A percentile compares a stretch with the other conserved stretches of the same genome.
Evolutionary conservation across 148 eudicot genomes (phyloP).

Genomic region (Rhododendron molle): DNA sequence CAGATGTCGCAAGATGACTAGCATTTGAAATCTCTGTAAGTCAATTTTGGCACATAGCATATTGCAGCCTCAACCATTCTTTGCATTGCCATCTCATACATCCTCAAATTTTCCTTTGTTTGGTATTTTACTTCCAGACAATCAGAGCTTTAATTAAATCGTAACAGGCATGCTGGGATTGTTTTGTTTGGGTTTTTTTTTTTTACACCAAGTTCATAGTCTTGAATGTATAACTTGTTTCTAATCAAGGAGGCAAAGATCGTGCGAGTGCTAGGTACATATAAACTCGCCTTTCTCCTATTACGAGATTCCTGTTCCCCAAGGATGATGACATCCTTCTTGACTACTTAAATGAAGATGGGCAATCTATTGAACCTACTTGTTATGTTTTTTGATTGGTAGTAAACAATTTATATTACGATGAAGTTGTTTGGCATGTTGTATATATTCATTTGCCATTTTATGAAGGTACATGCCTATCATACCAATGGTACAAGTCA

Average conservation of each 20-base stretch:
- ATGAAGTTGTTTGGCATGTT: neutral
- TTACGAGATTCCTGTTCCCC: constrained; percentile 65
- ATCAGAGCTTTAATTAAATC: neutral
- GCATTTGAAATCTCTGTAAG: neutral
- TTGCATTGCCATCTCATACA: neutral
- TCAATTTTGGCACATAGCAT: neutral
- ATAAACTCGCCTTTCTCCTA: constrained; percentile 54
- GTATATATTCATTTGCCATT: neutral
- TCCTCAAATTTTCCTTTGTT: neutral
- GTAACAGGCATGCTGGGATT: neutral
- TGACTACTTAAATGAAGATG: constrained; percentile 77
- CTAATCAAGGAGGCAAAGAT: constrained; percentile 82
- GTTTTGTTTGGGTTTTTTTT: neutral
- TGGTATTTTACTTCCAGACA: no score
- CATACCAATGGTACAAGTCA: constrained; percentile 82
- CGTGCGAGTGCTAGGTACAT: constrained; percentile 87
- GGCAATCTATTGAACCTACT: constrained; percentile 71
- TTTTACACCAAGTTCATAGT: neutral
- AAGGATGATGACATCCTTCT: constrained; percentile 53
- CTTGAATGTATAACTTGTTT: neutral
- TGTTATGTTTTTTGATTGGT: constrained; percentile 39
- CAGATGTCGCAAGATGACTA: neutral
- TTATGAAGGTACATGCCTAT: constrained; percentile 72
- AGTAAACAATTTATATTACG: neutral
- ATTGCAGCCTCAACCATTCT: neutral